phyloP scores from a whole-genome alignment of 768 basidiomycete species.

The Obba rivulosa region DNA sequence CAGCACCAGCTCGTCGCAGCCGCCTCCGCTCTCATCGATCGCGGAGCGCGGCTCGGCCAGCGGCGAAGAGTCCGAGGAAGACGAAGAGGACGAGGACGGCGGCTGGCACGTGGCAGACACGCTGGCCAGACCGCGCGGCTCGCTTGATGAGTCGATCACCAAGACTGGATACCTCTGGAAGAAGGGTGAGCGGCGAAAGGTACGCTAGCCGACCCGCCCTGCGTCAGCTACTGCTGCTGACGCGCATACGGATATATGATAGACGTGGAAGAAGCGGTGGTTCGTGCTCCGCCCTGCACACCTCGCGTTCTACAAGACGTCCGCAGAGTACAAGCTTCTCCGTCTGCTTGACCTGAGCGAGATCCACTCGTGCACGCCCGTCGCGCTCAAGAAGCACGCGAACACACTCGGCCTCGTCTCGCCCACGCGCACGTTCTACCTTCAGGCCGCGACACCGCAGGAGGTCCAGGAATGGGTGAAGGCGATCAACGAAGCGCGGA shows the following conservation, averaged over 20 bases:
- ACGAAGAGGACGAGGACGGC: conserved; percentile 61
- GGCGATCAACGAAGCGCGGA: conserved; percentile 74
- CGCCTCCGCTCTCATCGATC: conserved; percentile 62
- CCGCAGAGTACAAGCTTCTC: conserved; percentile 89
- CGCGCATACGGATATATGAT: conserved; percentile 4
- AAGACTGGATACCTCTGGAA: conserved; percentile 96
- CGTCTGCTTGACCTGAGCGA: conserved; percentile 83
- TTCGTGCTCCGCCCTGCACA: conserved; percentile 91
- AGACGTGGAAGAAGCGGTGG: conserved; percentile 99
- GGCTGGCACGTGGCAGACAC: conserved; percentile 57
- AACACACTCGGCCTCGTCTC: conserved; percentile 93
- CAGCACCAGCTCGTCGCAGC: conserved; percentile 32
- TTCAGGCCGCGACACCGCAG: conserved; percentile 67
- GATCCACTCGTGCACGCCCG: conserved; percentile 84
- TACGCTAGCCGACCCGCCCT: conserved; percentile 29
- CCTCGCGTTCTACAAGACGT: conserved; percentile 94
- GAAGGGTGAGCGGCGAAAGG: conserved; percentile 97
- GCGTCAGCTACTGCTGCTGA: neutral
- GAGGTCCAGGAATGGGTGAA: conserved; percentile 82
- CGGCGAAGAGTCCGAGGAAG: conserved; percentile 74
- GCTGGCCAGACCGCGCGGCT: conserved; percentile 38
- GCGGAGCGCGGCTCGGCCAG: conserved; percentile 68
- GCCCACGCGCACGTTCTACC: conserved; percentile 83
- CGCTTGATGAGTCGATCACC: conserved; percentile 65
- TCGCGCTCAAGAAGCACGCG: conserved; percentile 83